Conservation (phyloP, 768 basidiomycete genomes). For the Mrakia gelida region DNA sequence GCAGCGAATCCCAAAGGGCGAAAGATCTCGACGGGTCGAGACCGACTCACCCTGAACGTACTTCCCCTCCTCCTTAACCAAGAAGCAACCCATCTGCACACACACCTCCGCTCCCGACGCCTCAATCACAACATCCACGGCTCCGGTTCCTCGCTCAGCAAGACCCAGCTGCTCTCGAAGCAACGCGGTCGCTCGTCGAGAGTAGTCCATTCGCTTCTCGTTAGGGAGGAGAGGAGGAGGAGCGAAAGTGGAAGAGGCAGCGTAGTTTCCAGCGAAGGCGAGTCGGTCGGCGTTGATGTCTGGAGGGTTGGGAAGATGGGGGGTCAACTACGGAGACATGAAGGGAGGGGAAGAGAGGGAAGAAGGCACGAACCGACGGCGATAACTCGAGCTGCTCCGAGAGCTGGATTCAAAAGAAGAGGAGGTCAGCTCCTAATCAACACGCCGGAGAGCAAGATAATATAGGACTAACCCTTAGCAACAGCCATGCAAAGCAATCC, state of each 20-base stretch:
- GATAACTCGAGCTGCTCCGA: conserved; percentile 78
- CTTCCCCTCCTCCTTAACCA: conserved; percentile 41
- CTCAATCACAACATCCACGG: conserved; percentile 83
- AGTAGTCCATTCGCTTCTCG: conserved; percentile 67
- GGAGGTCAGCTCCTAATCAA: no score
- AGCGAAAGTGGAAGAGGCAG: conserved; percentile 64
- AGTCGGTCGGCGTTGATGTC: conserved; percentile 59
- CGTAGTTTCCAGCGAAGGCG: conserved; percentile 78
- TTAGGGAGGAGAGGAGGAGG: conserved; percentile 59
- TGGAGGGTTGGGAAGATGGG: conserved; percentile 11
- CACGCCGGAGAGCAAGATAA: no score
- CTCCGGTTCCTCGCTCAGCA: conserved; percentile 62
- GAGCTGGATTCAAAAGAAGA: conserved; percentile 47
- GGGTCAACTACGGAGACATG: background rate
- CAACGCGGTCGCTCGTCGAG: conserved; percentile 61
- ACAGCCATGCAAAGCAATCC: conserved; percentile 53
- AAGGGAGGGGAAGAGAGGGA: conserved; percentile 36
- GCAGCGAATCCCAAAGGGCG: no score
- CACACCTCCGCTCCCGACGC: conserved; percentile 78
- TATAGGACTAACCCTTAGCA: conserved; percentile 60
- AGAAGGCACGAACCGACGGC: conserved; percentile 65
- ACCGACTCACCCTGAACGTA: conserved; percentile 22
- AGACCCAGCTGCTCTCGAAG: conserved; percentile 66
- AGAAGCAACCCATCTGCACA: conserved; percentile 74
- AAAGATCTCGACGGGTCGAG: no score